Evolutionary conservation across 345 rosid species (phyloP), one percentile per base, ranked within the genome.

Genomic region (Sisymbrium altissimum): DNA sequence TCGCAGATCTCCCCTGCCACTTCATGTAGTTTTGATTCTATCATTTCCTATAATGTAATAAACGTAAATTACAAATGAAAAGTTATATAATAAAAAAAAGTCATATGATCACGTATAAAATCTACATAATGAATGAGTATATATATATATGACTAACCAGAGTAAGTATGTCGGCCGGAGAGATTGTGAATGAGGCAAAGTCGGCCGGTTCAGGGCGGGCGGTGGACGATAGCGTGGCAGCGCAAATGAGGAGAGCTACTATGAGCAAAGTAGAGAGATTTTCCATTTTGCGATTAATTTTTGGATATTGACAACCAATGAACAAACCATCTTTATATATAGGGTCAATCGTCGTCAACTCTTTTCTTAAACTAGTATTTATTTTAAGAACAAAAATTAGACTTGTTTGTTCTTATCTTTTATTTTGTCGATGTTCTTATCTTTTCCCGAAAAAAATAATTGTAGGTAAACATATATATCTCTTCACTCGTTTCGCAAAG

Each of bases 1-100:
- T 82, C 81, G 46, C 93, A 86, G 83, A 46, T 72, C 45, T 78
- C 85, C 12, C 71, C 84, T 14, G 68, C 63, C 18, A 57, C 74
- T 2, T 66, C 83, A 35, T 75, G 64, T 60, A 75, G 30, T 68
- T 60, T 75, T 75, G 74, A 75, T 60, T 68, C 73, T 41, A 75
- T 75, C 79, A 75, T 75, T 68, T 75, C 79, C 79, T 75, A 46
- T 58, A 65, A 64, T 44, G 39, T 25, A 32, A 66, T 1, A 27
- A n/a, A 59, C n/a, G 5, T 30, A 18, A 27, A 48, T 73, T 66
- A 44, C 7, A 49, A 59, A 27, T 21, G 25, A 67, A 49, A 50
- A 67, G 38, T 6, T 41, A 66, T 33, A 14, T 7, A 54, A 41
- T n/a, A n/a, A n/a, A n/a, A n/a, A 67, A 49, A 50, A 67, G 38